phyloP scores from a whole-genome alignment of 78 protist species.

The Dictyostelium capitatum region DNA sequence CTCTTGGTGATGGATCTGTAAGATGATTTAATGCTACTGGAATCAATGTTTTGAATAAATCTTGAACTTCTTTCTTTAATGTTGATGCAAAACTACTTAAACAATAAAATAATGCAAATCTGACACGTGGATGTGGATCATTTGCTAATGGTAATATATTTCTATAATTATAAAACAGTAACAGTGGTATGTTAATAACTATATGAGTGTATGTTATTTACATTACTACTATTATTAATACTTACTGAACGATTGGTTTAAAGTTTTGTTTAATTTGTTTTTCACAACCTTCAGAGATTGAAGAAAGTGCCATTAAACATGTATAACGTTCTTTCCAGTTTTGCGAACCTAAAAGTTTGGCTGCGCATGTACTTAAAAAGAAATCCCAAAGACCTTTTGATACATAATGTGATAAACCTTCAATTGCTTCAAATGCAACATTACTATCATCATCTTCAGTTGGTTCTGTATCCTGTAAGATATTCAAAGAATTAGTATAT shows the following conservation, averaged over 20 bases:
- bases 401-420: constrained; percentile 86
- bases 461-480: constrained; percentile 55
- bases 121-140: constrained; percentile 94
- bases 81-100: constrained; percentile 94
- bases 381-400: constrained; percentile 85
- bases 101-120: constrained; percentile 93
- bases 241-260: constrained; percentile 2
- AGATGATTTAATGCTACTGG: constrained; percentile 65
- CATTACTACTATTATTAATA: neutral
- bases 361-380: neutral
- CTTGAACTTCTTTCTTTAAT: constrained; percentile 75
- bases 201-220: neutral
- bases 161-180: neutral
- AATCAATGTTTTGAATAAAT: constrained; percentile 14
- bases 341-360: neutral
- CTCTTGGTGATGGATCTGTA: constrained; percentile 79
- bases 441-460: constrained; percentile 32
- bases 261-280: neutral
- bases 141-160: constrained; percentile 14
- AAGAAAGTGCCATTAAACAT: constrained; percentile 19
- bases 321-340: constrained; percentile 72
- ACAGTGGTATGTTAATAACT: neutral
- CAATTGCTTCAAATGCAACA: constrained; percentile 87
- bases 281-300: constrained; percentile 62
- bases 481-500: neutral